Percentiles rank a stretch among this genome's conserved stretches.
These are phyloP conservation scores for Arthromyces matolae DNA, from an alignment of 768 basidiomycete species.

Conservation along the genomic window DNA sequence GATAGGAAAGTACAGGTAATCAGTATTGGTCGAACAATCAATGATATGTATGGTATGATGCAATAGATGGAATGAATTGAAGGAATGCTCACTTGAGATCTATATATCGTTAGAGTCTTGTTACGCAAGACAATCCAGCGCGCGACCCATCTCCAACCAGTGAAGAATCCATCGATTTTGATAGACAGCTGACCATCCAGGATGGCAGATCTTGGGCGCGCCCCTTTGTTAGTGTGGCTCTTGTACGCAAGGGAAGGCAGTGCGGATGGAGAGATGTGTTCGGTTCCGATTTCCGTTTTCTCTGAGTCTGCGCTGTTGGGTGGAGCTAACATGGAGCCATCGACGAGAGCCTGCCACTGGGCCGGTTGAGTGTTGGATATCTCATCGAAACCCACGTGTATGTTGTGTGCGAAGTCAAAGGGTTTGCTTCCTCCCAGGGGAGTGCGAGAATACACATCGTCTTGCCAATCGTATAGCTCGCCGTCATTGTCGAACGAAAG, in stretches of 20 bases:
- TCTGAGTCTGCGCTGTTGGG: not conserved
- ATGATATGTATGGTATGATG: no score
- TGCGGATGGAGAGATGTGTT: not conserved
- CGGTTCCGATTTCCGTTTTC: constrained; percentile 4
- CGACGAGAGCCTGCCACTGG: constrained; percentile 15
- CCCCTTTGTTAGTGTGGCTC: constrained; percentile 1
- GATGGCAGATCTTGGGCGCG: constrained; percentile 28
- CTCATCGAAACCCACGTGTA: constrained; percentile 34
- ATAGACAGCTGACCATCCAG: constrained; percentile 60
- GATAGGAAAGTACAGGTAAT: no score
- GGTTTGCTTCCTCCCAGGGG: constrained; percentile 33
- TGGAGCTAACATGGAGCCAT: not conserved
- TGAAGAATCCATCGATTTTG: constrained; percentile 71
- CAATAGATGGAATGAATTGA: no score
- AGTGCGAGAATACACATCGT: constrained; percentile 40
- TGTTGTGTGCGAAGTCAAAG: constrained; percentile 37
- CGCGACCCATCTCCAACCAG: constrained; percentile 73
- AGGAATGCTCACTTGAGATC: constrained; percentile 60
- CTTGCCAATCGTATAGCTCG: constrained; percentile 45
- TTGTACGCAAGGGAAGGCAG: constrained; percentile 16
- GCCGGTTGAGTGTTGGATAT: constrained; percentile 21
- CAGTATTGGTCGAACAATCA: no score
- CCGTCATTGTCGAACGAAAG: constrained; percentile 36
- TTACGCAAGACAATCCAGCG: constrained; percentile 74
- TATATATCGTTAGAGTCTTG: constrained; percentile 63